phyloP scores from a whole-genome alignment of 164 flowering plant genomes.

The Vitis cinerea region DNA sequence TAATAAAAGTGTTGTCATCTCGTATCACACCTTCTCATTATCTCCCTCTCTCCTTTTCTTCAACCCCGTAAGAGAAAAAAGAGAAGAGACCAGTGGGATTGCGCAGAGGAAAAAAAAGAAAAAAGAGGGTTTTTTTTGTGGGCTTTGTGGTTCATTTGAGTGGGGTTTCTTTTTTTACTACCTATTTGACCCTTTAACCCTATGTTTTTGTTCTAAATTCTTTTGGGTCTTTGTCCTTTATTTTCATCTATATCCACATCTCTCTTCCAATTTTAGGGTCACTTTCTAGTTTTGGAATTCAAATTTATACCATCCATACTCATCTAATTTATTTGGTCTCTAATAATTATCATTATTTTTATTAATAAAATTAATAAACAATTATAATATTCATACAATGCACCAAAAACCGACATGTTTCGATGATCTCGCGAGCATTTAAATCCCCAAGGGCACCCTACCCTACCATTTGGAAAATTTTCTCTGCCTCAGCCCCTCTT shows the following conservation, averaged over 20 bases:
- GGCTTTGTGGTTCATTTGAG: not conserved
- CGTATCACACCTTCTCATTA: too few relatives aligned
- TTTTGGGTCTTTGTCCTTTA: not conserved
- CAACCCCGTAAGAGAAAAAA: not conserved
- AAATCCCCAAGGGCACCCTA: conserved; percentile 27
- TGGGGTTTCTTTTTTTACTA: not conserved
- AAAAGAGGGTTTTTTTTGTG: not conserved
- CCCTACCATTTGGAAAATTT: conserved; percentile 28
- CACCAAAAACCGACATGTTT: not conserved
- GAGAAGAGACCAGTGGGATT: not conserved
- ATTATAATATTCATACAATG: not conserved
- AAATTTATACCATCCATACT: not conserved
- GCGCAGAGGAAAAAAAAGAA: not conserved
- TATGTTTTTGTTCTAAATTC: conserved; percentile 5
- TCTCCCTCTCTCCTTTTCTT: too few relatives aligned
- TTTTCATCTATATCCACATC: too few relatives aligned
- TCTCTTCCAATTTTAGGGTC: not conserved
- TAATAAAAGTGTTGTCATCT: too few relatives aligned
- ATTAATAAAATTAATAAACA: too few relatives aligned
- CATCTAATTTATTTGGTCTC: not conserved
- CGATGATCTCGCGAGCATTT: too few relatives aligned
- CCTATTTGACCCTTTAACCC: conserved; percentile 18
- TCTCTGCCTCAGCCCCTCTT: conserved; percentile 13
- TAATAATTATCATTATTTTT: too few relatives aligned
- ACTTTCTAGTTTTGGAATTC: conserved; percentile 8